These are phyloP conservation scores for Pezizomycotina sp. DNA, from an alignment of 2,329 filamentous ascomycete genomes.

Conservation along the genomic window DNA sequence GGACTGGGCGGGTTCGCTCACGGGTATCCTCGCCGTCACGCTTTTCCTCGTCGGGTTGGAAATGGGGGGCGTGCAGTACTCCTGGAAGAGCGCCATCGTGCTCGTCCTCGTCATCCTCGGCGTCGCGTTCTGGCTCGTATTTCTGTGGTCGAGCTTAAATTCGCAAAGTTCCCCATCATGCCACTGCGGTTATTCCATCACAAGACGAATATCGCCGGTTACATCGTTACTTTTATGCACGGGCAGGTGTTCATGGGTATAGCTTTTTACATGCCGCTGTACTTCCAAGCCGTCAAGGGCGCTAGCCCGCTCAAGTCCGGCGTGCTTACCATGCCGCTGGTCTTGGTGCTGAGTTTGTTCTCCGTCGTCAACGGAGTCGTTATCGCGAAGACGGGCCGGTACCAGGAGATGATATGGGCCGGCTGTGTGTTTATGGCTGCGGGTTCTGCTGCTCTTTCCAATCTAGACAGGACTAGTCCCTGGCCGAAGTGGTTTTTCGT, in stretches of 20 bases:
- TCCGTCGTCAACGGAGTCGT: slow-evolving; percentile 33
- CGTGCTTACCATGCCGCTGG: slow-evolving; percentile 46
- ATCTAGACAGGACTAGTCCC: slow-evolving; percentile 42
- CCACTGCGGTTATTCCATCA: slow-evolving; percentile 45
- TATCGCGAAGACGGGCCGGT: slow-evolving; percentile 49
- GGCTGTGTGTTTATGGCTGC: slow-evolving; percentile 45
- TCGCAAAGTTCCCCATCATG: slow-evolving; percentile 53
- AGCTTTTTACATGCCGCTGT: slow-evolving; percentile 37
- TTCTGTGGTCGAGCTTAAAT: slow-evolving; percentile 45
- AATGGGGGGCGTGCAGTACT: not conserved
- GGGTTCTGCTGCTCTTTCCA: slow-evolving; percentile 47
- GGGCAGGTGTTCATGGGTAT: slow-evolving; percentile 45
- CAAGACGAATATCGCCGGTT: slow-evolving; percentile 38
- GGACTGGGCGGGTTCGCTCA: slow-evolving; percentile 34
- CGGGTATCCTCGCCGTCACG: slow-evolving; percentile 19
- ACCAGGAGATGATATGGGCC: slow-evolving; percentile 38
- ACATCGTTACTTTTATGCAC: slow-evolving; percentile 32
- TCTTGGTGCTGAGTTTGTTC: slow-evolving; percentile 33
- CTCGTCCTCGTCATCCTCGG: slow-evolving; percentile 48
- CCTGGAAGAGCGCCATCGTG: slow-evolving; percentile 29
- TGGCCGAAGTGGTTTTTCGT: slow-evolving; percentile 41
- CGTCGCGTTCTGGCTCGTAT: slow-evolving; percentile 33
- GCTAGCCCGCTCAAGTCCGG: slow-evolving; percentile 45
- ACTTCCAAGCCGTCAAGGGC: slow-evolving; percentile 51
- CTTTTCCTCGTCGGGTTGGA: not conserved